Evolutionary conservation across 257 asterid genomes (phyloP), one percentile per base, ranked within the genome.

Genomic region (Ocimum tenuiflorum): DNA sequence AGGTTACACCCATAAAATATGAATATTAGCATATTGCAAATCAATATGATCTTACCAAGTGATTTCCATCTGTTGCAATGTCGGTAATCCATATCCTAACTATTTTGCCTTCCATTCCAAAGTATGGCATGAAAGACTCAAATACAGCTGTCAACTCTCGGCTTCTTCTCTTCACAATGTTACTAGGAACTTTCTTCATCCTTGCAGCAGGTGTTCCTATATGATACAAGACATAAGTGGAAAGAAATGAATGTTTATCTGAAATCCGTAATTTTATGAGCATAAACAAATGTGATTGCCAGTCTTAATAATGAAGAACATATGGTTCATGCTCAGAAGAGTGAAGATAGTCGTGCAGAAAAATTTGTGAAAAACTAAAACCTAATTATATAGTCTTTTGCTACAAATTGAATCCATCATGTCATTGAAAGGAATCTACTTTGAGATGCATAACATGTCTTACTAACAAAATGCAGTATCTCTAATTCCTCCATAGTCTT

Each of bases 61-160:
- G 99, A 78, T 59, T 69, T 72, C 95, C 95, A 72, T 92, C 99
- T n/a, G 96, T 78, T 43, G 99, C 97, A 62, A 84, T 53, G 61
- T 92, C 99, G 15, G 91, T 92, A 43, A 92, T 83, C 97, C 97
- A 89, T 74, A 89, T 86, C 75, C 95, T 84, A 78, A 89, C 96
- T 8, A 80, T 71, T 66, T 79, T 80, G 81, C 95, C 90, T 63
- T 87, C 99, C 94, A 87, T 84, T 75, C 94, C 96, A 33, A 39
- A 51, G 27, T 89, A 89, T 58, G 99, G 97, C 7, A 85, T 80
- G 70, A 92, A 92, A 45, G 95, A 86, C 80, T 92, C 97, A 12
- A 89, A 92, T 60, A 92, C 70, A 41, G 82, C 51, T 54, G 97
- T 92, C 84, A 92, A 68, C 52, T 92, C 97, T 63, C 96, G 96